These are phyloP conservation scores for Claviceps purpurea DNA, from an alignment of 2,329 filamentous ascomycete species.

Conservation along the genomic window DNA sequence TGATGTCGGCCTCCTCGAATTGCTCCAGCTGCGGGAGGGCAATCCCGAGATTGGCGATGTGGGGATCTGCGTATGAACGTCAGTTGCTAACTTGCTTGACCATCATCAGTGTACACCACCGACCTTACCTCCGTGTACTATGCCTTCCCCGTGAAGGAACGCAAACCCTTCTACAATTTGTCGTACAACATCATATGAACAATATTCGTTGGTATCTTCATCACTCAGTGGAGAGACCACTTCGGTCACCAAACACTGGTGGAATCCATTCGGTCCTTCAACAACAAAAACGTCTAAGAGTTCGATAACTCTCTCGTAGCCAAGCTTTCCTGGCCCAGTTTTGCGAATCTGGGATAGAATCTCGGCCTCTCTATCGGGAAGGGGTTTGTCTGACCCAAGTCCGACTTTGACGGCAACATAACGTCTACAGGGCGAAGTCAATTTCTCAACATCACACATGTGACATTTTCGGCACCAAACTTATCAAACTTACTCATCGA, in stretches of 20 bases:
- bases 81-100: too few species aligned
- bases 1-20: too few species aligned
- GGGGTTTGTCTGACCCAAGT: neutral
- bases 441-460: neutral
- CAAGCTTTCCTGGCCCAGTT: neutral
- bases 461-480: neutral
- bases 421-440: neutral
- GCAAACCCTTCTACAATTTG: slow-evolving; percentile 3
- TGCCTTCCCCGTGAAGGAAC: too few species aligned
- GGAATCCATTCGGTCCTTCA: neutral
- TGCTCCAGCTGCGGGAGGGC: too few species aligned
- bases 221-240: slow-evolving; percentile 3
- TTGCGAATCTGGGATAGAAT: too few species aligned
- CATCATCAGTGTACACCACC: neutral
- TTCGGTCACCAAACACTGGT: neutral
- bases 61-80: too few species aligned
- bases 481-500: neutral
- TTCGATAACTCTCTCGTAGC: neutral
- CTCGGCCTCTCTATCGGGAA: too few species aligned
- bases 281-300: slow-evolving; percentile 3
- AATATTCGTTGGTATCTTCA: neutral
- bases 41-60: too few species aligned
- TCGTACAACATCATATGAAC: neutral
- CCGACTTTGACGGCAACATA: slow-evolving; percentile 4
- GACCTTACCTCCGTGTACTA: too few species aligned